Base-by-base conservation (phyloP, 2,329 filamentous ascomycete species). In the Sclerotinia spermophila region DNA sequence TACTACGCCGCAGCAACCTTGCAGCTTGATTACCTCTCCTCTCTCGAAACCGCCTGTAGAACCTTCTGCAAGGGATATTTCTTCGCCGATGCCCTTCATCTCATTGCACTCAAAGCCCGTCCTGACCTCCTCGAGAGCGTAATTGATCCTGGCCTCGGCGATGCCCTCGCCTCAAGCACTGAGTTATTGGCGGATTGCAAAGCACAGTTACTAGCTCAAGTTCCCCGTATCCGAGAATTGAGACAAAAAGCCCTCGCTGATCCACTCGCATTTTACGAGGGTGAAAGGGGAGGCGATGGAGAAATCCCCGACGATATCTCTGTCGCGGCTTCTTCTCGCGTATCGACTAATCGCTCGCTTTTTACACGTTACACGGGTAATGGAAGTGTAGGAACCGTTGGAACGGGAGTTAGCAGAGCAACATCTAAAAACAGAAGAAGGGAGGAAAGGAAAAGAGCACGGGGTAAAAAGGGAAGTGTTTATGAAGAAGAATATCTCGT, bases 401-500 rank as follows among this genome's bases (percentile, higher is more conserved):
- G 89, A 30, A 94, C 91, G 19, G 88, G 89, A 42, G 89, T 91
- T 3, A 92, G 89, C 65, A 87, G 94, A 19, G 91, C 91, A 71
- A 97, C 93, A 55, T 92, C 89, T 78, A 97, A 96, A 84, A 97
- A 97, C 79, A 89, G 94, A 67, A 86, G 91, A 35, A 86, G 94
- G 30, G 96, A 99, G 81, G 96, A 99, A 84, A 89, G 97, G 80
- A 99, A 99, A 86, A 89, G 95, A 24, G 96, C 96, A 0, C 85
- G 93, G 11, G 96, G 96, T 35, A 95, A 97, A 80, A 98, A 98
- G 84, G 96, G 96, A 17, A 97, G 93, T 24, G 92, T 99, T 7
- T 99, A 99, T 80, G 96, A 99, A 81, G 95, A 98, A 79, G 96
- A 98, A 81, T 99, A 99, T 80, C 87, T 99, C 7, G 90, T 97